Conservation (phyloP, 768 basidiomycete genomes). For the Gloeopeniophorella convolvens region DNA sequence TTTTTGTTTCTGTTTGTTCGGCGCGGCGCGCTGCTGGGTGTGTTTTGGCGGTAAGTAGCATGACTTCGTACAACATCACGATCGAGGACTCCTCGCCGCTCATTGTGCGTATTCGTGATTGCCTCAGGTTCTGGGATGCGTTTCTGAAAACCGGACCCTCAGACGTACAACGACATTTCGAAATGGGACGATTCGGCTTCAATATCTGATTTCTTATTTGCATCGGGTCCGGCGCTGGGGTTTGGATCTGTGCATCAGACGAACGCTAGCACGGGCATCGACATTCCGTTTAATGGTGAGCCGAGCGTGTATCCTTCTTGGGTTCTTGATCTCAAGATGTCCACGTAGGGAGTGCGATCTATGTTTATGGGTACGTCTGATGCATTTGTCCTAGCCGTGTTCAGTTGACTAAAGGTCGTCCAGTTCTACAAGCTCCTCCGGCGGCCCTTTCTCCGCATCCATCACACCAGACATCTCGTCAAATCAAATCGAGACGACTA, state of each 20-base stretch:
- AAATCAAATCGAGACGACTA: background rate
- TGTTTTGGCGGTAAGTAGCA: background rate
- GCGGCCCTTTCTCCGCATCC: background rate
- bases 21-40: constrained; percentile 15
- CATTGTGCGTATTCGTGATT: background rate
- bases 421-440: background rate
- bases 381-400: background rate
- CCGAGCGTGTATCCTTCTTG: background rate
- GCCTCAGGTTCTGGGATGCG: background rate
- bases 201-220: background rate
- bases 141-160: background rate
- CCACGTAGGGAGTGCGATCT: background rate
- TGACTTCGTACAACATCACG: background rate
- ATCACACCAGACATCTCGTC: background rate
- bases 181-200: background rate
- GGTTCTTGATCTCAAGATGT: background rate
- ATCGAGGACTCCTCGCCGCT: constrained; percentile 1
- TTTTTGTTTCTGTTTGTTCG: background rate
- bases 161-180: background rate
- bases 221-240: background rate
- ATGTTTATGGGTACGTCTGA: background rate
- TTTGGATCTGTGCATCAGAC: background rate
- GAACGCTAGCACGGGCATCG: background rate
- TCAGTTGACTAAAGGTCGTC: background rate
- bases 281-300: constrained; percentile 3